Percentiles rank a stretch among this genome's conserved stretches.
phyloP scores from a whole-genome alignment of 2,329 filamentous ascomycete species.

The Coccinonectria pachysandricola region DNA sequence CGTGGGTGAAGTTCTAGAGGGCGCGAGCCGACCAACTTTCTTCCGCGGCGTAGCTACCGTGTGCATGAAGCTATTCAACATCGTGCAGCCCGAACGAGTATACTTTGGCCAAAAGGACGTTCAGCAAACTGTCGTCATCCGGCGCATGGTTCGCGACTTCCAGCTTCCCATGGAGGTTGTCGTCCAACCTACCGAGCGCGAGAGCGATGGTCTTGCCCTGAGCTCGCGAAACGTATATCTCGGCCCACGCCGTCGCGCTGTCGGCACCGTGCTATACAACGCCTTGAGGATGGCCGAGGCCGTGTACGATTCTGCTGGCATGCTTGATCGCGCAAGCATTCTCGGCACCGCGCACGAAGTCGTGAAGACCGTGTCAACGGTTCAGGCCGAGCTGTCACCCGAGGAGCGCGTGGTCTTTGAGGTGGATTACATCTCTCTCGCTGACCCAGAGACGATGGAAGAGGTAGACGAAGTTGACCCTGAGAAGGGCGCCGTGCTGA shows the following conservation, averaged over 20 bases:
- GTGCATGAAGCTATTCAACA: conserved; percentile 65
- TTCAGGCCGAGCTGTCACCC: conserved; percentile 52
- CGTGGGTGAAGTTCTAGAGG: conserved; percentile 71
- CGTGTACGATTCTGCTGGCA: conserved; percentile 45
- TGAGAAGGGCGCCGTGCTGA: conserved; percentile 67
- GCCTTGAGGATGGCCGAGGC: conserved; percentile 62
- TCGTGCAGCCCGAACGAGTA: conserved; percentile 52
- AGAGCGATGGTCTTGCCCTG: conserved; percentile 73
- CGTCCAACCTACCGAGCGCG: conserved; percentile 65
- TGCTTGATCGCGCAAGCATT: conserved; percentile 51
- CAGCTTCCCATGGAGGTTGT: conserved; percentile 65
- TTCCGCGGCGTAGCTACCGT: conserved; percentile 94
- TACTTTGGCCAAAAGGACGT: conserved; percentile 98
- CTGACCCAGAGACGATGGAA: conserved; percentile 73
- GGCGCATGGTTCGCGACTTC: conserved; percentile 79
- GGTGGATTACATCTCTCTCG: conserved; percentile 85
- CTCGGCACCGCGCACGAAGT: conserved; percentile 59
- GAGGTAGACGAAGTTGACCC: conserved; percentile 66
- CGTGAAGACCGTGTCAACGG: conserved; percentile 39
- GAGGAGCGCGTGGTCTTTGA: conserved; percentile 61
- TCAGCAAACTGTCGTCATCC: conserved; percentile 88
- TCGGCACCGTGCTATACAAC: conserved; percentile 61
- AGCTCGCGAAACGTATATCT: conserved; percentile 94
- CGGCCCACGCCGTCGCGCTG: conserved; percentile 58
- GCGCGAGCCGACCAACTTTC: conserved; percentile 79